Evolutionary conservation across 257 asterid species (phyloP).

Genomic region (Penstemon davidsonii): DNA sequence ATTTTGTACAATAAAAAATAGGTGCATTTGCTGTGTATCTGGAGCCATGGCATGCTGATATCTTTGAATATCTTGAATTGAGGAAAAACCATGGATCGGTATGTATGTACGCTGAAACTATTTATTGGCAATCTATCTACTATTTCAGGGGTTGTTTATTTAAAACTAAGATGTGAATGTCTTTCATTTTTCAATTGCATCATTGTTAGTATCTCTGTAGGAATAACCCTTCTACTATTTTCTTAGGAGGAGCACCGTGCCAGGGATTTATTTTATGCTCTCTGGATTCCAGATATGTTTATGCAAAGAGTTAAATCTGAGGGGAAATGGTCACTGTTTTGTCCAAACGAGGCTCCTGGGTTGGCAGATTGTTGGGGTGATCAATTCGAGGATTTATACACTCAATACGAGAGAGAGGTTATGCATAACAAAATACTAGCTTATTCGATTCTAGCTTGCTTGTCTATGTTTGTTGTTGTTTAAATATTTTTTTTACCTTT

Average conservation of each 20-base stretch:
- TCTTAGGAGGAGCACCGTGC: constrained; percentile 90
- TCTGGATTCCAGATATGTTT: constrained; percentile 94
- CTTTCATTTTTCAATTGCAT: no score
- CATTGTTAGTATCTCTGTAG: no score
- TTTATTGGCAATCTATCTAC: constrained; percentile 3
- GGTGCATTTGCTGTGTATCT: constrained; percentile 98
- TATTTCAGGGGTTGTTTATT: neutral
- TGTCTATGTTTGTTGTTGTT: constrained; percentile 1
- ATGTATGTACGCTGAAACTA: constrained; percentile 2
- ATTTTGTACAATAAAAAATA: constrained; percentile 29
- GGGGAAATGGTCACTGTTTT: constrained; percentile 83
- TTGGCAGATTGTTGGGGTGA: constrained; percentile 98
- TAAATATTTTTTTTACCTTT: neutral
- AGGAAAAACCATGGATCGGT: constrained; percentile 97
- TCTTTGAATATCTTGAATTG: constrained; percentile 83
- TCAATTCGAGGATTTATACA: constrained; percentile 79
- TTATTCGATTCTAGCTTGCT: neutral
- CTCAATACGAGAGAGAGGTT: constrained; percentile 76
- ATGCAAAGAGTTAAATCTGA: constrained; percentile 80
- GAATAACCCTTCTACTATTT: neutral
- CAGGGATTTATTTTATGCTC: constrained; percentile 89
- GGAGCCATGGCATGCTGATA: constrained; percentile 99
- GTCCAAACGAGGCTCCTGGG: constrained; percentile 97
- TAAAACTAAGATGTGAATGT: no score
- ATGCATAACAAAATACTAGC: neutral